Conservation (phyloP, 345 rosid genomes). For the Microcos paniculata region DNA sequence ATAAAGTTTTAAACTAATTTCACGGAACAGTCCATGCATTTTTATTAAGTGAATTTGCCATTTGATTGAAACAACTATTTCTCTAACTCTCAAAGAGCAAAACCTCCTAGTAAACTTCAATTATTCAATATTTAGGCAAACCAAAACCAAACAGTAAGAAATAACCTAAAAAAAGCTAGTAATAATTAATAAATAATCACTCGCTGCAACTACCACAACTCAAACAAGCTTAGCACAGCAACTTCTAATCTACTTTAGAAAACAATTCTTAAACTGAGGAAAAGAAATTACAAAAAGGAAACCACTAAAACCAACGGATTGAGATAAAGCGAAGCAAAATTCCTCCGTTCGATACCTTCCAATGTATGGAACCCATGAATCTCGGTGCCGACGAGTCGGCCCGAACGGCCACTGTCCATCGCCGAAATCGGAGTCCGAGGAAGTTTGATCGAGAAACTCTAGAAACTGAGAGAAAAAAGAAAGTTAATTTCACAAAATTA, state of each 20-base stretch:
- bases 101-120: background rate
- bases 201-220: background rate
- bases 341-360: slow-evolving; percentile 41
- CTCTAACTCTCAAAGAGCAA: slow-evolving; percentile 1
- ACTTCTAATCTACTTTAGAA: background rate
- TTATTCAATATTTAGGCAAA: background rate
- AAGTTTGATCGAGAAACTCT: background rate
- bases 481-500: background rate
- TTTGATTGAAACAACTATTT: background rate
- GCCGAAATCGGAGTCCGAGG: background rate
- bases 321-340: background rate
- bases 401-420: slow-evolving; percentile 44
- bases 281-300: background rate
- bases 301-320: background rate
- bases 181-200: no score
- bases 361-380: slow-evolving; percentile 89
- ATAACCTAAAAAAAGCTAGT: background rate
- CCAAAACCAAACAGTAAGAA: background rate
- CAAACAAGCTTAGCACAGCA: slow-evolving; percentile 1
- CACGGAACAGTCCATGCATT: background rate
- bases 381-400: slow-evolving; percentile 62
- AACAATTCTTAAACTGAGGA: background rate
- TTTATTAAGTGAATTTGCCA: background rate
- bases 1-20: background rate
- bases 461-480: background rate